Evolutionary conservation across 805 yeast genomes (phyloP), one percentile per base, ranked within the genome.

Genomic region (Candida tibetensis): DNA sequence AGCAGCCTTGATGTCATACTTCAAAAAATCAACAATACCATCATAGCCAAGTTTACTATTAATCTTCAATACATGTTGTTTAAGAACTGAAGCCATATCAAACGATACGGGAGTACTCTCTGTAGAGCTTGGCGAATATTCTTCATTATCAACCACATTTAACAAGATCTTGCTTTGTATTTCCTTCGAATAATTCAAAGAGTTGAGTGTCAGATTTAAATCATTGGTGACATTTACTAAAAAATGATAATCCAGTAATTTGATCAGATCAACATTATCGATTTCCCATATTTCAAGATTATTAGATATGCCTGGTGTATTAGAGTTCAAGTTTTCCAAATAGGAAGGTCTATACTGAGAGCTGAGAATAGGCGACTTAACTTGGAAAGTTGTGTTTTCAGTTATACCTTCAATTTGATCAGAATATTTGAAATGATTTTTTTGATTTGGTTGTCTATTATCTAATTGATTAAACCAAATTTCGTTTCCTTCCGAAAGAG

Each of bases 101-200:
- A 57, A 53, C 1, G 58, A 41, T 8, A 63, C 44, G 2, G 60
- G 55, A 1, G 64, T 46, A 3, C 51, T 37, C 39, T 64, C 71
- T 2, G 58, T 45, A 4, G 70, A 62, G 3, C 47, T 33, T 1
- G 73, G 72, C 3, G 72, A 48, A 37, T 53, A 66, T 32, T 66
- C 70, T 3, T 45, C 33, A 43, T 66, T 69, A 43, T 69, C 74
- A 16, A 69, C 53, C 1, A 69, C 47, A 2, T 63, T 64, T n/a
- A 66, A 40, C 12, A 64, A 37, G 15, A 63, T 51, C 28, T 60
- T 56, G 30, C 53, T 49, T 28, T 51, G 47, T 9, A 50, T 36
- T 16, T 33, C 37, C n/a, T 42, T 40, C 5, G 54, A 43, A 29
- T 44, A 30, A 18, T 12, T 36, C 30, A 14, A 22, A 5, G 31